These are phyloP conservation scores for Botrytis paeoniae DNA, from an alignment of 2,329 filamentous ascomycete species.

Conservation along the genomic window DNA sequence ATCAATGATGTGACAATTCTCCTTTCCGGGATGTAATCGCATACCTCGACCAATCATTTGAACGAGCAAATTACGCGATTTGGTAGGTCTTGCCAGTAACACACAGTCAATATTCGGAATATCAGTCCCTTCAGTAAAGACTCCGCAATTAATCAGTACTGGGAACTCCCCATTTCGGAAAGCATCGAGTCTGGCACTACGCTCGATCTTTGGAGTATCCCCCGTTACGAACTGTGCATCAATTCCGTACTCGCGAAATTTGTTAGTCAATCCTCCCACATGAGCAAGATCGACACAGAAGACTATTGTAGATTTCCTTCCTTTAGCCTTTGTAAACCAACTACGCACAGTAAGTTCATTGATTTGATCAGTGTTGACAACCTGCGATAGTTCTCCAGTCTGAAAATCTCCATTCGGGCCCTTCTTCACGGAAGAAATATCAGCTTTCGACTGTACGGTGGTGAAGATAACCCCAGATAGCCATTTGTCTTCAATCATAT, in stretches of 20 bases:
- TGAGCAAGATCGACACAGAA: conserved; percentile 93
- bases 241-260: conserved; percentile 73
- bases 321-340: conserved; percentile 75
- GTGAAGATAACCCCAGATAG: conserved; percentile 91
- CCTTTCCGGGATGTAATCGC: conserved; percentile 75
- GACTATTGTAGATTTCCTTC: conserved; percentile 79
- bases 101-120: conserved; percentile 97
- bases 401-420: conserved; percentile 75
- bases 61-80: conserved; percentile 86
- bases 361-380: conserved; percentile 75
- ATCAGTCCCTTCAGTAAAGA: conserved; percentile 96
- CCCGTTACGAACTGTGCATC: conserved; percentile 87
- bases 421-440: conserved; percentile 68
- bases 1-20: conserved; percentile 91
- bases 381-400: conserved; percentile 69
- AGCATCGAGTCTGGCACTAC: conserved; percentile 67
- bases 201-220: conserved; percentile 66
- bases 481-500: conserved; percentile 88
- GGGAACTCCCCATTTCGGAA: conserved; percentile 78
- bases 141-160: conserved; percentile 88
- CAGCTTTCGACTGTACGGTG: conserved; percentile 78
- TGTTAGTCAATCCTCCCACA: conserved; percentile 68
- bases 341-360: conserved; percentile 84
- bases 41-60: conserved; percentile 98
- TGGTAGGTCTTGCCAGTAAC: conserved; percentile 80